A percentile compares a stretch with the other conserved stretches of the same genome.
Conservation (phyloP, 1,284 basidiomycete genomes). For the Leccinum solheimii region DNA sequence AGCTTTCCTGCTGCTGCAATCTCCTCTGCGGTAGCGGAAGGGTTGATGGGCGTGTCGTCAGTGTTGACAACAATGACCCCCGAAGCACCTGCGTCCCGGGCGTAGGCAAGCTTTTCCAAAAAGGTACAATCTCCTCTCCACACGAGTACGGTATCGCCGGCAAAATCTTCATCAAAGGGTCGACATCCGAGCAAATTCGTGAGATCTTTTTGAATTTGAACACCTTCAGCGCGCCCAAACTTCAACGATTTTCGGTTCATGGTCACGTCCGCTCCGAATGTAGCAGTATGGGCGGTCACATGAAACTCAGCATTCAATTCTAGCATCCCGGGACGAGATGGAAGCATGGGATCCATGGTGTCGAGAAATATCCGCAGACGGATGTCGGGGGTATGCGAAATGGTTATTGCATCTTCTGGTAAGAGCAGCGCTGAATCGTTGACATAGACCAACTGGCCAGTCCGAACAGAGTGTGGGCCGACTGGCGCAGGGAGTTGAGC, state of each 20-base stretch:
- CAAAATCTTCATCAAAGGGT: slow-evolving; percentile 49
- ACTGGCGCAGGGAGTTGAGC: slow-evolving; percentile 47
- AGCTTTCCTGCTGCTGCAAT: slow-evolving; percentile 57
- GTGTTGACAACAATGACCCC: slow-evolving; percentile 74
- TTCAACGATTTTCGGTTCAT: slow-evolving; percentile 33
- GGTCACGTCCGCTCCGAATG: slow-evolving; percentile 69
- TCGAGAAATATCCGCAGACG: slow-evolving; percentile 60
- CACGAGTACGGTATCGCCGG: slow-evolving; percentile 55
- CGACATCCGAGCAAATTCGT: slow-evolving; percentile 60
- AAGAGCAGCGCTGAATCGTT: slow-evolving; percentile 66
- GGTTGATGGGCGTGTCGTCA: slow-evolving; percentile 60
- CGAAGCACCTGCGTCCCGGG: slow-evolving; percentile 64
- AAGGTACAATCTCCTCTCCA: slow-evolving; percentile 80
- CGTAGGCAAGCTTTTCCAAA: slow-evolving; percentile 71
- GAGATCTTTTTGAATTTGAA: slow-evolving; percentile 49
- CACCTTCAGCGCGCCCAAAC: slow-evolving; percentile 52
- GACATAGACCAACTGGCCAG: slow-evolving; percentile 80
- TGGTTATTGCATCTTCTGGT: slow-evolving; percentile 32
- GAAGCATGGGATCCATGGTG: slow-evolving; percentile 45
- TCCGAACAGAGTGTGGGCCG: slow-evolving; percentile 76
- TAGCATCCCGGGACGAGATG: slow-evolving; percentile 36
- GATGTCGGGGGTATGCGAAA: slow-evolving; percentile 45
- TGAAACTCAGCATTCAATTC: slow-evolving; percentile 46
- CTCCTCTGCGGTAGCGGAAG: slow-evolving; percentile 62
- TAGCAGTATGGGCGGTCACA: slow-evolving; percentile 61